Base-by-base conservation (phyloP, 371 early-diverging fungal genomes). In the Mortierella sp. region DNA sequence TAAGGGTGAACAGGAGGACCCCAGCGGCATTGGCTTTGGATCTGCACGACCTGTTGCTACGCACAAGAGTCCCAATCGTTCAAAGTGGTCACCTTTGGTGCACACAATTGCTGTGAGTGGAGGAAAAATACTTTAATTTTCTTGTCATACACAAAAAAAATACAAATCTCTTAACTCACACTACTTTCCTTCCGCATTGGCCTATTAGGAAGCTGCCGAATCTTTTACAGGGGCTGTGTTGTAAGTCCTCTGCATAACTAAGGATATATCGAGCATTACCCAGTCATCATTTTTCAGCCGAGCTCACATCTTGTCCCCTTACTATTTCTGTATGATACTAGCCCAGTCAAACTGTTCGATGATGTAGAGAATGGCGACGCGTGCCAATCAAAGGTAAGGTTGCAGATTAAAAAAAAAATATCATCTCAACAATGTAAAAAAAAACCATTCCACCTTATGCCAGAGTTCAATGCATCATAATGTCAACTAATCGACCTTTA, bases 81-180 rank as follows among this genome's bases (percentile, higher is more conserved):
- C 42, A 10, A 61, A 58, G 23, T 73, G 73, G 73, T 58, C 73
- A n/a, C 67, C 73, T 5, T 45, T 62, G 3, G 59, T 73, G 8
- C 63, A 73, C 51, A 66, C 67, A 42, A 73, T 73, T 32, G 51
- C 58, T 9, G 73, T 73, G 62, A 34, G 53, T 22, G 6, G 26
- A 51, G 23, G 13, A 51, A 12, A 51, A 2, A 15, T n/a, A 22
- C 12, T 22, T 51, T 3, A 51, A 15, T 43, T 43, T 15, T 43
- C 43, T 59, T 56, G 32, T 49, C 64, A 34, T 3, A 5, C 17
- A 23, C 0, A n/a, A 43, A 60, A 29, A 43, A 47, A 45, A 47
- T 31, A n/a, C 10, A 45, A 7, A n/a, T 7, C 0, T 15, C 28
- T 19, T 22, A 23, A 19, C 53, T 40, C 23, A 42, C 15, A 28